These are phyloP conservation scores for Neurospora discreta DNA, from an alignment of 495 filamentous ascomycete species.

Conservation along the genomic window DNA sequence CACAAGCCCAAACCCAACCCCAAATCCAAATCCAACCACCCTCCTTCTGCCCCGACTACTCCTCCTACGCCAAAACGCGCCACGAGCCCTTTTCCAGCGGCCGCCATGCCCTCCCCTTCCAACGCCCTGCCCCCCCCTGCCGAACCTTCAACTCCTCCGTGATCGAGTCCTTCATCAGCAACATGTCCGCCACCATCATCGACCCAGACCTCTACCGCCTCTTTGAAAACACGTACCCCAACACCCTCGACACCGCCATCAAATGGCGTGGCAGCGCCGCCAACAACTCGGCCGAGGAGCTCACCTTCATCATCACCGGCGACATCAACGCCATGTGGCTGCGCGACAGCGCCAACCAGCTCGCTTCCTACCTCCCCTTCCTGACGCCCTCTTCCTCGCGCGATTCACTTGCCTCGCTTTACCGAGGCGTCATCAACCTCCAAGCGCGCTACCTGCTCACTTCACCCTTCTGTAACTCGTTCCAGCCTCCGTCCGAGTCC, in stretches of 20 bases:
- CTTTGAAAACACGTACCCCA: constrained; percentile 55
- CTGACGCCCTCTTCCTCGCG: constrained; percentile 33
- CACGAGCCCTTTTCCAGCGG: constrained; percentile 38
- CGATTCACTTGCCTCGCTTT: constrained; percentile 38
- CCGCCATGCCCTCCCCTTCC: constrained; percentile 38
- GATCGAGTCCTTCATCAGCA: constrained; percentile 43
- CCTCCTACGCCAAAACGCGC: constrained; percentile 29
- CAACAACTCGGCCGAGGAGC: constrained; percentile 32
- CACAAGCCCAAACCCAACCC: background rate
- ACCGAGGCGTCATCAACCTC: constrained; percentile 54
- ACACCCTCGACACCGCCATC: constrained; percentile 58
- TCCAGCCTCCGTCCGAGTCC: constrained; percentile 49
- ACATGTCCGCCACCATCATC: constrained; percentile 37
- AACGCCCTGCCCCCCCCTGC: constrained; percentile 44
- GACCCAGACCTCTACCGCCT: constrained; percentile 57
- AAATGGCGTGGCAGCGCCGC: constrained; percentile 48
- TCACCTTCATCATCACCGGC: constrained; percentile 37
- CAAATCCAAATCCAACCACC: background rate
- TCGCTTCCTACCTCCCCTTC: constrained; percentile 51
- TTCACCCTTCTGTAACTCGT: constrained; percentile 54
- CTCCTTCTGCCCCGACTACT: constrained; percentile 41
- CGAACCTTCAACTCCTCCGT: constrained; percentile 48
- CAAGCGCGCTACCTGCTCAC: constrained; percentile 50
- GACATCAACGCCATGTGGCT: constrained; percentile 77
- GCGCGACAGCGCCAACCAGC: constrained; percentile 55